These are phyloP conservation scores for Neurospora sp. DNA, from an alignment of 495 filamentous ascomycete species.

Conservation along the genomic window DNA sequence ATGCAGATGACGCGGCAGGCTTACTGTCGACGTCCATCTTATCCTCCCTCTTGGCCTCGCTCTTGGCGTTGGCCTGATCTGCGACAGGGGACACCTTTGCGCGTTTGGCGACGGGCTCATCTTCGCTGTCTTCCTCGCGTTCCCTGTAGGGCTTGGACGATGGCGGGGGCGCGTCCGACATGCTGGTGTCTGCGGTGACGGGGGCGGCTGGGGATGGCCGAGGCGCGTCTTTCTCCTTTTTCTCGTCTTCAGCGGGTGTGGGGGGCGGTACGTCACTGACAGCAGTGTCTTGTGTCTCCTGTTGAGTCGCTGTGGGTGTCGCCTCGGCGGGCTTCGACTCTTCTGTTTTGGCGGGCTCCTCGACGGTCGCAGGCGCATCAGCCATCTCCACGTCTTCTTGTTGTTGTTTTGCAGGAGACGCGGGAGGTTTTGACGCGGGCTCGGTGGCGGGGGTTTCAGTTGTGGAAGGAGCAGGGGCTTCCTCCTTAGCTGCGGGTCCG, in stretches of 20 bases:
- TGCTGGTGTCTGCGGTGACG: conserved; percentile 23
- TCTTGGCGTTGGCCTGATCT: conserved; percentile 20
- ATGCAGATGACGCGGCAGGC: not conserved
- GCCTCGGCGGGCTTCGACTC: not conserved
- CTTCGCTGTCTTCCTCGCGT: conserved; percentile 58
- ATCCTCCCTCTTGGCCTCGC: not conserved
- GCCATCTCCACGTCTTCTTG: conserved; percentile 22
- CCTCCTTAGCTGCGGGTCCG: conserved; percentile 7
- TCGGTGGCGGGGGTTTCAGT: not conserved
- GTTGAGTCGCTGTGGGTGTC: conserved; percentile 2
- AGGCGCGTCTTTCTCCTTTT: conserved; percentile 1
- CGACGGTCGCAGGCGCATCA: not conserved
- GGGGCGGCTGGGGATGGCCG: conserved; percentile 10
- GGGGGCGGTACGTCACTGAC: conserved; percentile 12
- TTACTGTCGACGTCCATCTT: conserved; percentile 13
- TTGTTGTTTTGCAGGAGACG: not conserved
- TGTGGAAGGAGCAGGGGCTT: not conserved
- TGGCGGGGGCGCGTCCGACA: conserved; percentile 22
- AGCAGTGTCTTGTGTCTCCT: conserved; percentile 19
- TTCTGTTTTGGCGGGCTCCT: not conserved
- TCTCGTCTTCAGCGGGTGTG: conserved; percentile 16
- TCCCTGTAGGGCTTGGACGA: conserved; percentile 51
- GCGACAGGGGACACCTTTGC: conserved; percentile 38
- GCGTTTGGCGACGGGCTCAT: conserved; percentile 71
- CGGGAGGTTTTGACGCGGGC: not conserved